Evolutionary conservation across 768 basidiomycete species (phyloP).

Genomic region (Trametes punicea): DNA sequence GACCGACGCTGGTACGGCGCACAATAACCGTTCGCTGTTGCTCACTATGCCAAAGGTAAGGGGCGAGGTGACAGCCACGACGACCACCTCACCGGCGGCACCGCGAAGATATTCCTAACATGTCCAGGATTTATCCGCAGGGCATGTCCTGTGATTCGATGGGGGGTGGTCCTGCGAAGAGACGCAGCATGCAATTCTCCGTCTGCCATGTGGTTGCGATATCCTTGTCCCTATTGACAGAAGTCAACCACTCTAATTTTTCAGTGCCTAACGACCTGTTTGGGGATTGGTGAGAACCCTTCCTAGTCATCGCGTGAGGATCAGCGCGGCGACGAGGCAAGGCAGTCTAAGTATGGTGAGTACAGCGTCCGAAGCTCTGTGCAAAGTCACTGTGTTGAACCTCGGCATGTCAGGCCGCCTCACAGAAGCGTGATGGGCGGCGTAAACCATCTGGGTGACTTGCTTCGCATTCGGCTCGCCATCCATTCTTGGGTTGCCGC

Average conservation of each 20-base stretch:
- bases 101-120: not conserved
- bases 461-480: slow-evolving; percentile 6
- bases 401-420: slow-evolving; percentile 9
- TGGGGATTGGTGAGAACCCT: not conserved
- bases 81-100: too few species aligned
- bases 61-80: too few species aligned
- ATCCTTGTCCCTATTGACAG: not conserved
- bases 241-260: not conserved
- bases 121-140: slow-evolving; percentile 7
- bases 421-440: slow-evolving; percentile 12
- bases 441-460: slow-evolving; percentile 7
- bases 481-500: slow-evolving; percentile 7
- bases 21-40: not conserved
- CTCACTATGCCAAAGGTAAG: too few species aligned
- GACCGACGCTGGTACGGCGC: not conserved
- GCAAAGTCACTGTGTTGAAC: not conserved
- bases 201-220: not conserved
- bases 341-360: not conserved
- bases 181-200: slow-evolving; percentile 1
- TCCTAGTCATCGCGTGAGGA: not conserved
- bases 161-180: not conserved
- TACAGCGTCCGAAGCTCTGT: not conserved
- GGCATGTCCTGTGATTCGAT: not conserved
- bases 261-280: not conserved
- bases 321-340: not conserved